Percentiles rank a stretch among this genome's conserved stretches.
Evolutionary conservation across 129 eudicot species (phyloP).

Genomic region (Sambucus nigra): DNA sequence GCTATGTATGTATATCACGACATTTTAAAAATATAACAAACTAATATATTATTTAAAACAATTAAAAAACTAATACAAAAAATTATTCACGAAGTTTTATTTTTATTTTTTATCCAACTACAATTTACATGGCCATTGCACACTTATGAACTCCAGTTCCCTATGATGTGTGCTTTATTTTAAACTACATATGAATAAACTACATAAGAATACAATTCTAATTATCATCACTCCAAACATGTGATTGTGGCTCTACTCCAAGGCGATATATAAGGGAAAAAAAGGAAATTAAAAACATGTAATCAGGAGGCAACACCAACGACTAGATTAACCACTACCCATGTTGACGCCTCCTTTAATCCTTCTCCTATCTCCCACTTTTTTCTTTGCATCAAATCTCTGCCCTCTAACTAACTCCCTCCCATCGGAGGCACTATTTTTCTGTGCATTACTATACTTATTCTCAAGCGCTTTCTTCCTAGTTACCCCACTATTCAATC

Average conservation of each 20-base stretch:
- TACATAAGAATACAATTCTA: no score
- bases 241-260: not conserved
- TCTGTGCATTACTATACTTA: constrained; percentile 14
- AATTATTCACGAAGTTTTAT: no score
- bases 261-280: no score
- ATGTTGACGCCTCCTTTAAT: constrained; percentile 3
- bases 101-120: not conserved
- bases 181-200: not conserved
- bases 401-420: constrained; percentile 14
- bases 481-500: constrained; percentile 3
- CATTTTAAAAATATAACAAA: no score
- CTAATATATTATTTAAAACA: no score
- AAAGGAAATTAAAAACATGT: not conserved
- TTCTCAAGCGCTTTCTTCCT: constrained; percentile 24
- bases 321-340: constrained; percentile 21
- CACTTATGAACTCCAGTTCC: not conserved
- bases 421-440: constrained; percentile 11
- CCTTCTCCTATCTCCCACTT: constrained; percentile 4
- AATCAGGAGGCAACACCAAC: constrained; percentile 39
- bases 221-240: no score
- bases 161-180: not conserved
- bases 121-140: not conserved
- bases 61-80: no score
- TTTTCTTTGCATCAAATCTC: constrained; percentile 16
- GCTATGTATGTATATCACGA: no score